Percentiles rank a stretch among this genome's conserved stretches.
phyloP scores from a whole-genome alignment of 208 protist genomes.

The Trypanosoma melophagium region DNA sequence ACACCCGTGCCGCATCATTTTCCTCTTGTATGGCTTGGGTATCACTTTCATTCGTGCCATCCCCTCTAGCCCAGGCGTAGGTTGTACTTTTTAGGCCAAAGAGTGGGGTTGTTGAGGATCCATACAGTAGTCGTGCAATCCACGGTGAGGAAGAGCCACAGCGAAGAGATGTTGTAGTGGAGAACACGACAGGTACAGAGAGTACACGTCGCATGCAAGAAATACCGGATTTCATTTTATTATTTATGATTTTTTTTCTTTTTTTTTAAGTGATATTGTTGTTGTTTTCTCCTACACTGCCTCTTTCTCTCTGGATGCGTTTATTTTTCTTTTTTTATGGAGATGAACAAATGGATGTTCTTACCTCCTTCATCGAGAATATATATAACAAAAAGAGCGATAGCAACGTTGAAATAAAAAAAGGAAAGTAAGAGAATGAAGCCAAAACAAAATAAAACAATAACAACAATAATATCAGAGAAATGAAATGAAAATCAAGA shows the following conservation, averaged over 20 bases:
- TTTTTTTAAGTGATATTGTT: no score
- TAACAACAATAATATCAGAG: constrained; percentile 1
- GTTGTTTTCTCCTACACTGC: no score
- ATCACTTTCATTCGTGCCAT: constrained; percentile 28
- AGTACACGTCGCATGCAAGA: neutral
- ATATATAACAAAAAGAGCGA: constrained; percentile 1
- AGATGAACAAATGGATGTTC: no score
- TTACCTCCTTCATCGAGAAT: no score
- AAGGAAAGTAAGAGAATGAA: no score
- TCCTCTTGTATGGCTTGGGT: neutral
- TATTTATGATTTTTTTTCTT: neutral
- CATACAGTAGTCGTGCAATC: constrained; percentile 56
- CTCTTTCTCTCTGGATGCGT: no score
- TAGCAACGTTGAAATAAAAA: constrained; percentile 18
- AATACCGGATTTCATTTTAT: no score
- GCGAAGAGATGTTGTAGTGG: neutral
- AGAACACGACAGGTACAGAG: neutral
- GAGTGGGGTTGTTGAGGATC: constrained; percentile 41
- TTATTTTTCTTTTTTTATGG: neutral
- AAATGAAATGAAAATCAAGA: neutral
- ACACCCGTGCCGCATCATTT: constrained; percentile 26
- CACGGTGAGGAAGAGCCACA: constrained; percentile 26
- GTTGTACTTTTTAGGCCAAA: constrained; percentile 45
- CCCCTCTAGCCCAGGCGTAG: constrained; percentile 27
- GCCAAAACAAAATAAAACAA: no score